These are phyloP conservation scores for Linnemannia zychae DNA, from an alignment of 192 early-diverging fungal species.

Conservation along the genomic window DNA sequence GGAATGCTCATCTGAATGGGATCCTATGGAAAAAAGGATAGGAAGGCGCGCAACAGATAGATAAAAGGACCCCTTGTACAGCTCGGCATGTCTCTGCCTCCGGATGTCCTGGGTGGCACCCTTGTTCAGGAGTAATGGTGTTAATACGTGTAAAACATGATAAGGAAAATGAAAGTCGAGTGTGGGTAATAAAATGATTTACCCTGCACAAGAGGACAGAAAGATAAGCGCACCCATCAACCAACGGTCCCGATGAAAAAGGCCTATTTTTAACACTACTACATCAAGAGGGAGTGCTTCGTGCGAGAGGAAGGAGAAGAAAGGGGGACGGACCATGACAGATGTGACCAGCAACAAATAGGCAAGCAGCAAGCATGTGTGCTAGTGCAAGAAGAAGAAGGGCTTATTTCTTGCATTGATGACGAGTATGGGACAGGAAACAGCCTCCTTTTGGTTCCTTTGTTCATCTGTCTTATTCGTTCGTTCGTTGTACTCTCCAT, in stretches of 20 bases:
- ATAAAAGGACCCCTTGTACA: not conserved
- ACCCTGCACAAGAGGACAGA: not conserved
- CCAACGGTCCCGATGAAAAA: not conserved
- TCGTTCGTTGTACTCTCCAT: not conserved
- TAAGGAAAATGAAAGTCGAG: not conserved
- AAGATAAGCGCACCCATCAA: not conserved
- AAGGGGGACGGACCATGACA: not conserved
- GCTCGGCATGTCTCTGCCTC: too few species aligned
- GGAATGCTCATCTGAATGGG: not conserved
- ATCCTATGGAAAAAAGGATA: too few species aligned
- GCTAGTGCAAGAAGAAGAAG: not conserved
- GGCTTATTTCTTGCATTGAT: not conserved
- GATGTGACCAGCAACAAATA: not conserved
- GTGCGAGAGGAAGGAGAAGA: slow-evolving; percentile 12
- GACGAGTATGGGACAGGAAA: too few species aligned
- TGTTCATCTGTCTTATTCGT: not conserved
- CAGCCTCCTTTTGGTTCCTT: not conserved
- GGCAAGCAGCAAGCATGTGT: not conserved
- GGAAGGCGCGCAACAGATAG: not conserved
- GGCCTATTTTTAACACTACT: not conserved
- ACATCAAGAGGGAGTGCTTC: not conserved
- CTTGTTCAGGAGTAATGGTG: too few species aligned
- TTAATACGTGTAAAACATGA: not conserved
- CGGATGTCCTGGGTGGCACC: too few species aligned
- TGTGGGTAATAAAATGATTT: not conserved